A percentile compares a stretch with the other conserved stretches of the same genome.
Conservation (phyloP, 495 filamentous ascomycete genomes). For the Lasiosphaeris hirsuta region DNA sequence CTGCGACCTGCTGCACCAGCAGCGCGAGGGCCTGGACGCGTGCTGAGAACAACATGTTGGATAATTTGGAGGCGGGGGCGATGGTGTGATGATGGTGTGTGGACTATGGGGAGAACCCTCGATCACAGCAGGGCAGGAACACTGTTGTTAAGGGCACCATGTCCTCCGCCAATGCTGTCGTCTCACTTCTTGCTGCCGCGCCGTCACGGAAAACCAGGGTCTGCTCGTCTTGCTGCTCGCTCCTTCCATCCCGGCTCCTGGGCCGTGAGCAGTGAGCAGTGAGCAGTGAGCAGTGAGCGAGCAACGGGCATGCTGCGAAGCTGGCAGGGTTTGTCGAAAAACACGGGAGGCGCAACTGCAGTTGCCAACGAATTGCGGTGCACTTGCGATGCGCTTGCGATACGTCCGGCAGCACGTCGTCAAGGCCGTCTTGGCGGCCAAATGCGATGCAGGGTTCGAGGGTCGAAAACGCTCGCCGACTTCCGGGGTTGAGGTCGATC, state of each 20-base stretch:
- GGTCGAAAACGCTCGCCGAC: too few species aligned
- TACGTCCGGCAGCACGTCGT: too few species aligned
- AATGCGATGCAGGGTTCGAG: conserved; percentile 5
- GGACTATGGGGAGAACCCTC: too few species aligned
- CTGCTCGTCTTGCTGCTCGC: too few species aligned
- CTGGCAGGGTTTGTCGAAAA: not conserved
- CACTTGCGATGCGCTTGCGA: too few species aligned
- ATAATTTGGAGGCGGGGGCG: not conserved
- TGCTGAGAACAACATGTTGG: conserved; percentile 4
- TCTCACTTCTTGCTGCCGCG: too few species aligned
- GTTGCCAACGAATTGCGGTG: conserved; percentile 3
- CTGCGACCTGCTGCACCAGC: conserved; percentile 12
- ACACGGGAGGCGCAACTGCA: not conserved
- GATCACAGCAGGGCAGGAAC: not conserved
- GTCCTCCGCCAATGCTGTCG: not conserved
- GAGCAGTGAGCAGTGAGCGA: too few species aligned
- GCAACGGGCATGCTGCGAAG: too few species aligned
- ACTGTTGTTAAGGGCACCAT: not conserved
- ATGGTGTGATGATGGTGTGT: not conserved
- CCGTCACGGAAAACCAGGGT: too few species aligned
- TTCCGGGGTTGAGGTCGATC: not conserved
- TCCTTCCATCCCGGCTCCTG: too few species aligned
- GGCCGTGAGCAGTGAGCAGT: too few species aligned
- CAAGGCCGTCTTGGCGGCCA: too few species aligned
- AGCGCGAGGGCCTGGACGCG: conserved; percentile 6